These are phyloP conservation scores for Phytophthora litchii DNA, from an alignment of 352 stramenopile genomes.

Conservation along the genomic window DNA sequence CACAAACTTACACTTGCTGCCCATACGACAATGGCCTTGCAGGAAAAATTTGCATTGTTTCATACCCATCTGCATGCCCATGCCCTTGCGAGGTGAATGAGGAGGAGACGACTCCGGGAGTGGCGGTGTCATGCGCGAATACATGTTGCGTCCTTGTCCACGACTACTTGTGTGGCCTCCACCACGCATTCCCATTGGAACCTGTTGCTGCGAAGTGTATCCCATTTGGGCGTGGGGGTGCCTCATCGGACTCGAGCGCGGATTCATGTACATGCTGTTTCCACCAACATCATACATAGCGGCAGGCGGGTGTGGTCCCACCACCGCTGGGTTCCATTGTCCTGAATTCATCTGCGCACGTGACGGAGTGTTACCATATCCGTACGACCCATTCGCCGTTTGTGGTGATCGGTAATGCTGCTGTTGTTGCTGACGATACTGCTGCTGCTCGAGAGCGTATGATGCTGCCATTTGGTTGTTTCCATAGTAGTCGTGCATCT, in stretches of 20 bases:
- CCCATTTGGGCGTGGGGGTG: constrained; percentile 46
- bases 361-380: constrained; percentile 32
- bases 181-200: constrained; percentile 38
- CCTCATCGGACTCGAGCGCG: constrained; percentile 37
- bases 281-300: constrained; percentile 36
- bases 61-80: constrained; percentile 48
- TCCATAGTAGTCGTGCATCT: constrained; percentile 58
- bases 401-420: constrained; percentile 39
- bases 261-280: constrained; percentile 63
- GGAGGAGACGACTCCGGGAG: constrained; percentile 63
- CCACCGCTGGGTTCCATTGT: constrained; percentile 52
- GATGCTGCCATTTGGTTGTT: constrained; percentile 32
- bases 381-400: constrained; percentile 31
- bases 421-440: constrained; percentile 23
- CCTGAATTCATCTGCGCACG: constrained; percentile 35
- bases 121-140: constrained; percentile 61
- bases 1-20: constrained; percentile 86
- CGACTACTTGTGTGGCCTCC: constrained; percentile 33
- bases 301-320: constrained; percentile 28
- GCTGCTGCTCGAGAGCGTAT: constrained; percentile 30
- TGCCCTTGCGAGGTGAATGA: constrained; percentile 59
- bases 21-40: constrained; percentile 86
- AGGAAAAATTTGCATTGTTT: constrained; percentile 89
- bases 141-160: constrained; percentile 41
- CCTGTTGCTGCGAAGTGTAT: constrained; percentile 42